A percentile compares a stretch with the other conserved stretches of the same genome.
Evolutionary conservation across 495 filamentous ascomycete genomes (phyloP).

Genomic region (Hypomontagnella submonticulosa): DNA sequence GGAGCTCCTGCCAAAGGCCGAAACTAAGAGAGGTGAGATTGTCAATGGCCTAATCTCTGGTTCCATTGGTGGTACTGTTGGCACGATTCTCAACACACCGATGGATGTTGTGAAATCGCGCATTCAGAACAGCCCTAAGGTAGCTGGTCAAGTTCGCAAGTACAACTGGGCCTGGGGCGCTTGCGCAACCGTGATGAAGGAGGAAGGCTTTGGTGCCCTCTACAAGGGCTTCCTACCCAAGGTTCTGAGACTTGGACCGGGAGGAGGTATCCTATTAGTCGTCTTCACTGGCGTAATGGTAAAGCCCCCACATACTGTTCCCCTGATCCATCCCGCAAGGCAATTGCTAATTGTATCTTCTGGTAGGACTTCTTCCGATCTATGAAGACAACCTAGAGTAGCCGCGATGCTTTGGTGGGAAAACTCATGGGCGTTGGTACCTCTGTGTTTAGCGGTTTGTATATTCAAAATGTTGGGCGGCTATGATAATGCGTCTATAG

Average conservation of each 20-base stretch:
- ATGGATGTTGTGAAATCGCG: slow-evolving; percentile 98
- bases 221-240: slow-evolving; percentile 99
- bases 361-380: slow-evolving; percentile 42
- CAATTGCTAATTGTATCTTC: neutral
- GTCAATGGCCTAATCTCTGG: slow-evolving; percentile 89
- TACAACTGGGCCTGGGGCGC: slow-evolving; percentile 98
- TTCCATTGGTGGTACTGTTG: slow-evolving; percentile 86
- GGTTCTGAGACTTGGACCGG: slow-evolving; percentile 87
- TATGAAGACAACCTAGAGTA: slow-evolving; percentile 30
- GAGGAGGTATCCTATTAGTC: slow-evolving; percentile 64
- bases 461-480: slow-evolving; percentile 18
- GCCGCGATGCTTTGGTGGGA: neutral
- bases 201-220: slow-evolving; percentile 90
- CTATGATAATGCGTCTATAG: slow-evolving; percentile 29
- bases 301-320: slow-evolving; percentile 4
- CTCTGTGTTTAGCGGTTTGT: slow-evolving; percentile 19
- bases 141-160: slow-evolving; percentile 82
- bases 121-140: slow-evolving; percentile 90
- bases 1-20: slow-evolving; percentile 77
- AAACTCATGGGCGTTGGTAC: neutral
- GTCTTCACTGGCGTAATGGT: slow-evolving; percentile 42
- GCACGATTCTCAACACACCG: slow-evolving; percentile 94
- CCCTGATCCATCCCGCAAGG: neutral
- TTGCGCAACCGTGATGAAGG: slow-evolving; percentile 83
- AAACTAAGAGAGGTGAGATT: slow-evolving; percentile 83